Base-by-base conservation (phyloP, 352 stramenopile genomes). In the Phytophthora gonapodyides region DNA sequence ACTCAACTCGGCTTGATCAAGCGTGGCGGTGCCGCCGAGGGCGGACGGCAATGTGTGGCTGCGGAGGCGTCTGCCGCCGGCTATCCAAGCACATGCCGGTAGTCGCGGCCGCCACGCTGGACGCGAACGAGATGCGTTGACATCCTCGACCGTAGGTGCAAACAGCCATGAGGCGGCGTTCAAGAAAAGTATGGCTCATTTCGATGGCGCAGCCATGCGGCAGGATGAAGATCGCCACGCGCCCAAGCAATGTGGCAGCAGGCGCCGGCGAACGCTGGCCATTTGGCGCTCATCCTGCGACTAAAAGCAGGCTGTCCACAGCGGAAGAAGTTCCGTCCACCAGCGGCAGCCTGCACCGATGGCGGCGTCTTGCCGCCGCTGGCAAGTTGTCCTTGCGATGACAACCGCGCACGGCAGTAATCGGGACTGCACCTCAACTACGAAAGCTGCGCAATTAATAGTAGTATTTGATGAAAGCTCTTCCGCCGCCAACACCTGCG, bases 231-330 rank as follows among this genome's bases (percentile, higher is more conserved):
- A 31, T 2, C 40, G 27, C 16, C 38, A 50, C 15, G 51, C 34
- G 19, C 8, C 21, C 34, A 54, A 46, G n/a, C 44, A 38, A 55
- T 19, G 30, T 43, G 19, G 50, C 44, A 21, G 12, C 42, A 61
- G 17, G 43, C 30, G 24, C 3, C 9, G 31, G 43, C 11, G 30
- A 34, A 35, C 21, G 38, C 15, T 53, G 33, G 17, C 38, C 35
- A 49, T 47, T 35, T 53, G 54, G 42, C 24, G 42, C 21, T 55
- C 13, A 37, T 37, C 7, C 33, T 46, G 36, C 35, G 17, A 24
- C 30, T 35, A 61, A 60, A 61, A 56, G 51, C 51, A 62, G 59
- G 59, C 44, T 67, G 59, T 67, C 51, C 59, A 62, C 51, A 30
- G 24, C 5, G 30, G 40, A 46, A 46, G 17, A 31, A 35, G 10